Evolutionary conservation across 2,329 filamentous ascomycete species (phyloP), one percentile per base, ranked within the genome.

Genomic region (Xenosphaeropsis pyriputrescens): DNA sequence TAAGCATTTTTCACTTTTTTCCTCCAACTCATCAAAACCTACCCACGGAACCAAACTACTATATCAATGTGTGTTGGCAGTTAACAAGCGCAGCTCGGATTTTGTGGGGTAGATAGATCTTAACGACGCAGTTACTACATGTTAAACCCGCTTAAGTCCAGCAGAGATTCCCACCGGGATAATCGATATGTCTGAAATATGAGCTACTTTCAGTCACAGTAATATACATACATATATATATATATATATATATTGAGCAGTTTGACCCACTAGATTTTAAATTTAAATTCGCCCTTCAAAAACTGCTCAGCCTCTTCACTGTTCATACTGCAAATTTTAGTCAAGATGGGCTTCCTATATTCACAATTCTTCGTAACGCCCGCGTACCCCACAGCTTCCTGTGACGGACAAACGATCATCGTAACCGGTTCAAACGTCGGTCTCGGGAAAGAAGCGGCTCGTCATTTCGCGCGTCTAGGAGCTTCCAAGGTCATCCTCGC

Each of bases 381-480:
- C 8, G 38, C 34, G 3, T 32, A 29, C 13, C 41, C 44, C 5
- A 43, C 38, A 14, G 18, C 33, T 9, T 32, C 35, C 12, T 45
- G 43, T 36, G 38, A 19, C 18, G 36, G 36, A 22, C 34, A 41
- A 22, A 41, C 15, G n/a, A 0, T 56, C 36, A 54, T 65, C 19
- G 53, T 66, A 34, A 65, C 62, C 0, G 63, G 62, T 15, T 50
- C 60, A 34, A 65, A 60, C 39, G 47, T 49, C 9, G 63, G 62
- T 3, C 50, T 66, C 0, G 62, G 62, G 1, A 47, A 59, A 1
- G 61, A 60, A 40, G 52, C 59, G 0, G 50, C 54, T 11, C 49
- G 49, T 1, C 56, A 63, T 29, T 47, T 63, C 2, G 47, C 59
- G 6, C 40, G 38, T 0, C 55, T 62, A 3, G 54, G 57, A 2